phyloP scores from a whole-genome alignment of 2,329 filamentous ascomycete species.

The Calonectria leucothoes region DNA sequence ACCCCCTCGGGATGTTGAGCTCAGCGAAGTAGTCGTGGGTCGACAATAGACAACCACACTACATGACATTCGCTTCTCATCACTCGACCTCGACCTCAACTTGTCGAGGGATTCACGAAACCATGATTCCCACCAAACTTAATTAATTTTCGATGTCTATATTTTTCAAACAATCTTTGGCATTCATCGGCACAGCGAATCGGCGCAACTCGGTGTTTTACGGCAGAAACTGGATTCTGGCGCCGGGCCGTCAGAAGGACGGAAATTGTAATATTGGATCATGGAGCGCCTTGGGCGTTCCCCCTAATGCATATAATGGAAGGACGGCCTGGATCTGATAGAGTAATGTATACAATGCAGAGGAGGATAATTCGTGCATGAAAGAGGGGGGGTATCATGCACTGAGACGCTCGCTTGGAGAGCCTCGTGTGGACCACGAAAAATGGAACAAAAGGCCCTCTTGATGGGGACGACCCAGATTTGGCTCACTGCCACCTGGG shows the following conservation, averaged over 20 bases:
- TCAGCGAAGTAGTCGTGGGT: constrained; percentile 58
- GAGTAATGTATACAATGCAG: constrained; percentile 55
- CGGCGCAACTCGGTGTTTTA: constrained; percentile 50
- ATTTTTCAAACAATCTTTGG: constrained; percentile 50
- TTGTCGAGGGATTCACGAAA: constrained; percentile 38
- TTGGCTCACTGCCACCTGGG: constrained; percentile 27
- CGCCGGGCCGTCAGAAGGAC: constrained; percentile 42
- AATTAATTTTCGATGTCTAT: constrained; percentile 48
- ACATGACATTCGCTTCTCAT: neutral
- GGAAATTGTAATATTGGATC: constrained; percentile 43
- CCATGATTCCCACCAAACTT: constrained; percentile 42
- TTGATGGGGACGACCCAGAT: constrained; percentile 33
- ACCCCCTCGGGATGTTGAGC: constrained; percentile 55
- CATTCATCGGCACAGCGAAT: constrained; percentile 55
- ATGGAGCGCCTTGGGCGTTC: constrained; percentile 25
- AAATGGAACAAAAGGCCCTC: constrained; percentile 28
- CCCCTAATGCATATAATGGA: constrained; percentile 46
- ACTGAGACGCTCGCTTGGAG: constrained; percentile 48
- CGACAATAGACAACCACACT: constrained; percentile 47
- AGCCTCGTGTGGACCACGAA: constrained; percentile 36
- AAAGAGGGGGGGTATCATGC: constrained; percentile 38
- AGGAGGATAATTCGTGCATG: constrained; percentile 51
- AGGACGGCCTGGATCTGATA: constrained; percentile 45
- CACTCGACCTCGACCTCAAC: neutral
- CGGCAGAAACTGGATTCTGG: constrained; percentile 41